Evolutionary conservation across 345 rosid species (phyloP), one percentile per base, ranked within the genome.

Genomic region (Psidium friedrichsthalianum): DNA sequence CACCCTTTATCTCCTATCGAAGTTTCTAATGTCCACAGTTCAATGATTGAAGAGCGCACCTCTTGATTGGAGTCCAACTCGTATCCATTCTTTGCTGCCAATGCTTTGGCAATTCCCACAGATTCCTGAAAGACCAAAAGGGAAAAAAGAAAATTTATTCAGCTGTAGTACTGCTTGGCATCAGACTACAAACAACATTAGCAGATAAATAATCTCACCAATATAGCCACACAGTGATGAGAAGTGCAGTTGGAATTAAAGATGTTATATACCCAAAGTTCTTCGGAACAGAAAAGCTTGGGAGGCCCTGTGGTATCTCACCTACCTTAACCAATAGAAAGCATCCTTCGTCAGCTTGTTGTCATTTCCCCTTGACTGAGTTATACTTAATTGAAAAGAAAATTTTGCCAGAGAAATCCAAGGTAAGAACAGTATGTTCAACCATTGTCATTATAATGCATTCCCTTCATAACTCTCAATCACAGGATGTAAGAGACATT

Each of bases 31-130:
- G 58, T 52, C 54, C 57, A 82, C 58, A 52, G 61, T 82, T 84
- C 42, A 61, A 85, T 56, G 15, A 54, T 56, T 44, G 47, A 85
- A 51, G 51, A 87, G 56, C 85, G 56, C 91, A 94, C 98, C 98
- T 98, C 99, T 87, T 94, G 97, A 92, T 93, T 98, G 84, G 99
- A 94, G 89, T 98, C 99, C 91, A 98, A 87, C 90, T 98, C 99
- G 82, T 98, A 98, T 83, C 99, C 97, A 84, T 96, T 96, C 91
- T 94, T 98, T 42, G 99, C 98, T 81, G 99, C 99, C 89, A 98
- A 93, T 82, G 99, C 99, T 94, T 98, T 98, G 87, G 99, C 99
- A 87, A 98, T 98, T 64, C 99, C 99, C 47, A 98, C 99, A 88
- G 99, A 98, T 92, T 98, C 99, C 99, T 98, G 90, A 59, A 92